Evolutionary conservation across 129 eudicot species (phyloP).

Genomic region (Tagetes erecta): DNA sequence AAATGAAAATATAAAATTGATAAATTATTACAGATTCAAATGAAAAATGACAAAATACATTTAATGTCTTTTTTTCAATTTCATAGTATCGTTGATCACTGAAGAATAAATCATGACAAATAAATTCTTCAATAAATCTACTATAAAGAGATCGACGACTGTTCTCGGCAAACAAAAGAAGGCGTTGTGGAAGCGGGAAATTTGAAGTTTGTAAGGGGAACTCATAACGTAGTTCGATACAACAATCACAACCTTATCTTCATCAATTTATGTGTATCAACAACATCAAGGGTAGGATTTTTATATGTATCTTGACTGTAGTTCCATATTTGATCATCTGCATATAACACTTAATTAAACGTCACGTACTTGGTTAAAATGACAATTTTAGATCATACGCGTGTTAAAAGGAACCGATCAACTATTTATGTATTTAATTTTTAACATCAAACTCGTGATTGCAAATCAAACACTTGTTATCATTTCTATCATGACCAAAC

Average conservation of each 20-base stretch:
- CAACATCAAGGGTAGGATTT: background rate
- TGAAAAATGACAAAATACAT: background rate
- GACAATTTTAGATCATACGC: background rate
- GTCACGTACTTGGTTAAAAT: background rate
- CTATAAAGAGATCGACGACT: background rate
- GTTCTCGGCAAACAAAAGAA: background rate
- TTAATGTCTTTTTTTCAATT: background rate
- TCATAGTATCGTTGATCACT: background rate
- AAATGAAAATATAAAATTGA: background rate
- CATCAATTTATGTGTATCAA: background rate
- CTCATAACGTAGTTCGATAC: slow-evolving; percentile 16
- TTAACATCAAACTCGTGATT: background rate
- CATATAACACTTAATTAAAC: background rate
- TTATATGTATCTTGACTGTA: background rate
- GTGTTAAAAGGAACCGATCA: too few species aligned
- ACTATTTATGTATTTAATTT: background rate
- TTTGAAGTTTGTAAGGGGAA: slow-evolving; percentile 37
- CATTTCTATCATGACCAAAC: background rate
- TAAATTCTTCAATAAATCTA: background rate
- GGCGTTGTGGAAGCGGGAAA: background rate
- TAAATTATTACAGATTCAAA: background rate
- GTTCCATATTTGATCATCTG: slow-evolving; percentile 16
- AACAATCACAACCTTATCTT: background rate
- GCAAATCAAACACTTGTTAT: background rate
- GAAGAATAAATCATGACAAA: background rate